A percentile compares a stretch with the other conserved stretches of the same genome.
Conservation (phyloP, 768 basidiomycete genomes). For the Lepiota venenata region DNA sequence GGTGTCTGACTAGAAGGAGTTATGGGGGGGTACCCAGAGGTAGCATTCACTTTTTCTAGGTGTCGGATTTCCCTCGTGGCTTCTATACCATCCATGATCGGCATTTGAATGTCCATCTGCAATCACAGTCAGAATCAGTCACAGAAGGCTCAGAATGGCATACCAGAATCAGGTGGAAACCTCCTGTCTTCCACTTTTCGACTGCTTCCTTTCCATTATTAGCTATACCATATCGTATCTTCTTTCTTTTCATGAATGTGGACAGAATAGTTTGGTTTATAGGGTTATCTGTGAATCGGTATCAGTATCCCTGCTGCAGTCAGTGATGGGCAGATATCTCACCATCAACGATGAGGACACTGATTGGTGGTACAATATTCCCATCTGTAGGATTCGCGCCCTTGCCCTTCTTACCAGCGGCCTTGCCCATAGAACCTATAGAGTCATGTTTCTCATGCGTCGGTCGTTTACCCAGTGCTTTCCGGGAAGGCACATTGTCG, state of each 20-base stretch:
- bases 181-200: conserved; percentile 89
- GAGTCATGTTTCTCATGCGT: conserved; percentile 22
- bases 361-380: conserved; percentile 92
- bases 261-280: conserved; percentile 97
- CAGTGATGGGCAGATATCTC: conserved; percentile 22
- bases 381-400: conserved; percentile 42
- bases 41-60: conserved; percentile 66
- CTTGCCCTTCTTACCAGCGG: conserved; percentile 45
- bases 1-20: conserved; percentile 69
- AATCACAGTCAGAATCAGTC: conserved; percentile 14
- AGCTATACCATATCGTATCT: conserved; percentile 92
- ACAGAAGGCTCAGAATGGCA: conserved; percentile 26
- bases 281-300: conserved; percentile 72
- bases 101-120: conserved; percentile 99
- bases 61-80: conserved; percentile 95
- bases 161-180: conserved; percentile 94
- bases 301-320: conserved; percentile 10
- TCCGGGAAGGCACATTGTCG: conserved; percentile 10
- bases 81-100: conserved; percentile 97
- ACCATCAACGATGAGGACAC: conserved; percentile 98
- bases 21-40: conserved; percentile 63
- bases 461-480: conserved; percentile 19
- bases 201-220: conserved; percentile 96
- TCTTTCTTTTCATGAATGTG: conserved; percentile 96
- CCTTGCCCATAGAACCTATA: conserved; percentile 23